Base-by-base conservation (phyloP, 2,329 filamentous ascomycete genomes). In the Xylaria sp. region DNA sequence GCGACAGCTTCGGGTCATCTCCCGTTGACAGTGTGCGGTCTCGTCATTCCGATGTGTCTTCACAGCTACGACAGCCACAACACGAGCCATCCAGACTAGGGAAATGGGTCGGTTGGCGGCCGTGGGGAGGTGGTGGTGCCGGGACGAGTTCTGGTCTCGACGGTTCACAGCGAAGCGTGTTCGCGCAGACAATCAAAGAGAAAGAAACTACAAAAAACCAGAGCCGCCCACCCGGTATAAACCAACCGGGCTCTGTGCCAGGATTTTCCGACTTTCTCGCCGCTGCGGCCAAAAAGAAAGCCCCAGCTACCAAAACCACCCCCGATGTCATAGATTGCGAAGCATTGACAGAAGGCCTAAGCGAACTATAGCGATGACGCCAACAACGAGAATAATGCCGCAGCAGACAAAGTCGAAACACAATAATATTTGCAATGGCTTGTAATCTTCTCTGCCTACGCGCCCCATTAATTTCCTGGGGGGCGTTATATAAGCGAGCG, bases 221-320 rank as follows among this genome's bases (percentile, higher is more conserved):
- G 41, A 83, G 82, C 52, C 85, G 92, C 52, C 81, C 87, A 4
- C 88, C 92, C 1, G 93, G 93, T 0, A 93, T 96, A 77, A 96
- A 96, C 75, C 93, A 95, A 77, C 86, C 88, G 1, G 93, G 93
- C 0, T 85, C 89, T 0, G 91, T 96, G 52, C 88, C 91, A 0
- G 92, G 93, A 0, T 91, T 95, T 72, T 84, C 88, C 31, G 84
- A 87, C 65, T 88, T 86, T 73, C 84, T 85, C 79, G 81, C 83
- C 1, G 80, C 82, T 1, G 82, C 83, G 0, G 82, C 80, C 76
- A 87, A 81, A 79, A 87, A 79, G 76, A 87, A 81, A 79, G 84
- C 79, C 44, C 82, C 87, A 1, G 86, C 88, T 2, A 84, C 85
- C 44, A 86, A 86, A 68, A 86, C 92, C 12, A 85, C 87, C 18